Conservation (phyloP, 192 early-diverging fungal genomes). For the Backusella australiensis region DNA sequence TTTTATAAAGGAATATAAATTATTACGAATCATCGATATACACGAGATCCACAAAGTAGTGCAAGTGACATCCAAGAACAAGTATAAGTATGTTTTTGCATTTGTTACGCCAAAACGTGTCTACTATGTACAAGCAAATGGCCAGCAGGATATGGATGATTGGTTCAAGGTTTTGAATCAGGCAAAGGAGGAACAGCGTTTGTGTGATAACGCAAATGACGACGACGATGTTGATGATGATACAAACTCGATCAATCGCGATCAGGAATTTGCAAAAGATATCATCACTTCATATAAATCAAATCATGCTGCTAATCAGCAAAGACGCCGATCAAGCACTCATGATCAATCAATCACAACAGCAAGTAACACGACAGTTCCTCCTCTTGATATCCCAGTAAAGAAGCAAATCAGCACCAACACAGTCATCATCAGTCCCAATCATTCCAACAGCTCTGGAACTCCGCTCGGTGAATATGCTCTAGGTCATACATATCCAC, state of each 20-base stretch:
- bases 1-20: constrained; percentile 67
- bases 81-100: constrained; percentile 64
- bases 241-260: constrained; percentile 23
- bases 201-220: constrained; percentile 16
- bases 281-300: constrained; percentile 29
- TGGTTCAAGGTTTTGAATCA: constrained; percentile 76
- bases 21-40: constrained; percentile 70
- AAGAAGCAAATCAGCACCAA: neutral
- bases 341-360: neutral
- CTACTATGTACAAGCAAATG: constrained; percentile 65
- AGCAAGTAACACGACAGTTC: neutral
- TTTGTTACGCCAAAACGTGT: constrained; percentile 72
- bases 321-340: constrained; percentile 18
- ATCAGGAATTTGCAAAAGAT: constrained; percentile 34
- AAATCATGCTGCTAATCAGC: constrained; percentile 16
- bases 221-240: constrained; percentile 17
- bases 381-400: constrained; percentile 24
- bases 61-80: constrained; percentile 66
- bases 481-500: constrained; percentile 22
- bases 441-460: neutral
- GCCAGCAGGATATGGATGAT: constrained; percentile 56
- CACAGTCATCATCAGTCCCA: neutral
- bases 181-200: constrained; percentile 35
- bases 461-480: constrained; percentile 18
- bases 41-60: constrained; percentile 68